Conservation (phyloP, 768 basidiomycete genomes). For the Pseudohyphozyma bogoriensis region DNA sequence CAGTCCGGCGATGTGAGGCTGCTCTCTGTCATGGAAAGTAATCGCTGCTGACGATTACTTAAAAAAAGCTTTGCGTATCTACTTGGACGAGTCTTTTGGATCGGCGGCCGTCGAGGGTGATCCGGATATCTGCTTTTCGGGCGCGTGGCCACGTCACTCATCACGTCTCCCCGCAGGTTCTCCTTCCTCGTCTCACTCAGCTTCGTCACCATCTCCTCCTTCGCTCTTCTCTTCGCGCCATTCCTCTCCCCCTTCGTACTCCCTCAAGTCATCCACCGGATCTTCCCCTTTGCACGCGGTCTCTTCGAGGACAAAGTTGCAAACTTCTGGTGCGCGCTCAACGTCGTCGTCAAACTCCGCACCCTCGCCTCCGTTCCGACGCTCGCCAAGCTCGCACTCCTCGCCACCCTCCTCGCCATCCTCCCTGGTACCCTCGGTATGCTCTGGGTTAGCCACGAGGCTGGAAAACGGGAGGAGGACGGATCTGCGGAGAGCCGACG, state of each 20-base stretch:
- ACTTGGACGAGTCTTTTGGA: conserved; percentile 74
- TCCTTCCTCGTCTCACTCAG: conserved; percentile 60
- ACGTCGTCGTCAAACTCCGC: conserved; percentile 80
- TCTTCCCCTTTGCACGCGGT: conserved; percentile 85
- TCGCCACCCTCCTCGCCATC: conserved; percentile 61
- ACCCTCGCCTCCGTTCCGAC: conserved; percentile 43
- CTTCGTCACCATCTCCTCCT: conserved; percentile 51
- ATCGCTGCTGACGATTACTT: neutral
- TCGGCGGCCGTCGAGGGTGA: conserved; percentile 63
- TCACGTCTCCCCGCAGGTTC: conserved; percentile 47
- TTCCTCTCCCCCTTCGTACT: conserved; percentile 52
- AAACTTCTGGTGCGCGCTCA: conserved; percentile 93
- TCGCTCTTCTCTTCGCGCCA: conserved; percentile 63
- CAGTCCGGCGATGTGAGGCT: conserved; percentile 57
- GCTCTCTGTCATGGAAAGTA: neutral
- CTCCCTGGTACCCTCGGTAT: conserved; percentile 38
- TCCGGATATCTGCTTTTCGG: conserved; percentile 30
- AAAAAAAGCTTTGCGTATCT: conserved; percentile 60
- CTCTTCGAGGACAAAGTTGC: conserved; percentile 94
- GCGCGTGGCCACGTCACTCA: conserved; percentile 33
- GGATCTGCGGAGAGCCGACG: neutral
- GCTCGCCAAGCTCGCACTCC: conserved; percentile 50
- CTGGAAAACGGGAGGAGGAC: neutral
- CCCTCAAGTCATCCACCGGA: conserved; percentile 59
- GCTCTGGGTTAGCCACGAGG: conserved; percentile 30